Conservation (phyloP, 805 yeast genomes). For the Candida qinlingensis region DNA sequence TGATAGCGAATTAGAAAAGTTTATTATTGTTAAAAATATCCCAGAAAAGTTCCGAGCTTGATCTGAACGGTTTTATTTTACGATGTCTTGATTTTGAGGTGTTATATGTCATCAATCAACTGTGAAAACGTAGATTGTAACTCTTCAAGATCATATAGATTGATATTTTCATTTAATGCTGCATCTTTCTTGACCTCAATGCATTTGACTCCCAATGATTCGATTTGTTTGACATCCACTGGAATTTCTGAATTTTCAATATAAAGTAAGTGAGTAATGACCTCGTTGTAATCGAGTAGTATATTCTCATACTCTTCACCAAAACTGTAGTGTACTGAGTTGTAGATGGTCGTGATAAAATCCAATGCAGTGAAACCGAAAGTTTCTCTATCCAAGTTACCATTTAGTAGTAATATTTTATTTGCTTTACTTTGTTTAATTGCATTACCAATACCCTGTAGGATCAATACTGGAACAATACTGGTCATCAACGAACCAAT, state of each 20-base stretch:
- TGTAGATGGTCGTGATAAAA: constrained; percentile 49
- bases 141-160: constrained; percentile 37
- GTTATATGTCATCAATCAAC: neutral
- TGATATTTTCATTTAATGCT: constrained; percentile 18
- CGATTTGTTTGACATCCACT: constrained; percentile 40
- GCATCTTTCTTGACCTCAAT: constrained; percentile 31
- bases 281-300: constrained; percentile 32
- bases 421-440: constrained; percentile 31
- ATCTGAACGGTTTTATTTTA: too few species aligned
- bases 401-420: constrained; percentile 67
- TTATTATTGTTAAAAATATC: constrained; percentile 31
- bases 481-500: constrained; percentile 91
- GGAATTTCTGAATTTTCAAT: constrained; percentile 43
- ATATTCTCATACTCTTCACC: constrained; percentile 6
- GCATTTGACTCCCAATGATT: constrained; percentile 42
- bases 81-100: too few species aligned
- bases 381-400: constrained; percentile 76
- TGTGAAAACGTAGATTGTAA: constrained; percentile 27
- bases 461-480: constrained; percentile 68
- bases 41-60: constrained; percentile 32
- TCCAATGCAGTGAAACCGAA: constrained; percentile 56
- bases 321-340: constrained; percentile 50
- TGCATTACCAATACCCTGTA: constrained; percentile 69
- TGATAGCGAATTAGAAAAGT: constrained; percentile 35
- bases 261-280: constrained; percentile 61